These are phyloP conservation scores for Sphaerobolus stellatus DNA, from an alignment of 1,284 basidiomycete genomes.

Conservation along the genomic window DNA sequence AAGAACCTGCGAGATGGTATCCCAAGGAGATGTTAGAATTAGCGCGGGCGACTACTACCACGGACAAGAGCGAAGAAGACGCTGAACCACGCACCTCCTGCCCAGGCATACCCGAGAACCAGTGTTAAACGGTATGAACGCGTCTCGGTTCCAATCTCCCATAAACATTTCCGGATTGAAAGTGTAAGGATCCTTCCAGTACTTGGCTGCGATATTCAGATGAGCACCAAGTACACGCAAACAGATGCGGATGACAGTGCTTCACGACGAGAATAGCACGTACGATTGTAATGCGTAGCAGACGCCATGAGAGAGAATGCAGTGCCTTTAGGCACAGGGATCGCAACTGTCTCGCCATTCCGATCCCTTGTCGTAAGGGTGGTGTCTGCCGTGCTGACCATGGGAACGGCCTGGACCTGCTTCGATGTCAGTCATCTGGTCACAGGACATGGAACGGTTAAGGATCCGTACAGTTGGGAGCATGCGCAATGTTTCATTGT, in stretches of 20 bases:
- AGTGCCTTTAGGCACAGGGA: conserved; percentile 48
- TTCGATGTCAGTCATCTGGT: neutral
- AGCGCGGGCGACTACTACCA: too few species aligned
- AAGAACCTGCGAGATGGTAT: too few species aligned
- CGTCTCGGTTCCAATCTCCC: conserved; percentile 48
- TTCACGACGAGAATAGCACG: conserved; percentile 14
- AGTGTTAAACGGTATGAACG: conserved; percentile 52
- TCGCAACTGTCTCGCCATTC: conserved; percentile 36
- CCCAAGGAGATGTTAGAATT: too few species aligned
- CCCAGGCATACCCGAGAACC: too few species aligned
- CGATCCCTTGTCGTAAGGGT: conserved; percentile 29
- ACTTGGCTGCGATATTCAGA: conserved; percentile 37
- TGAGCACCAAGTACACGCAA: neutral
- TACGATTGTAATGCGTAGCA: conserved; percentile 49
- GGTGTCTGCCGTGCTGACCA: conserved; percentile 47
- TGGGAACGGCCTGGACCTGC: conserved; percentile 48
- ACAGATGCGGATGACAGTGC: neutral
- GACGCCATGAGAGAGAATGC: conserved; percentile 39
- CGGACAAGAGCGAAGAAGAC: too few species aligned
- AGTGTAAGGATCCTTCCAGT: conserved; percentile 50
- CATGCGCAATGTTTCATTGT: conserved; percentile 60
- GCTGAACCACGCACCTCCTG: too few species aligned
- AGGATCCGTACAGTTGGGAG: conserved; percentile 51
- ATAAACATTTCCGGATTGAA: conserved; percentile 55
- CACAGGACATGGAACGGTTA: neutral